Evolutionary conservation across 1,139 yeast genomes (phyloP), one percentile per base, ranked within the genome.

Genomic region (Pichia sp.): DNA sequence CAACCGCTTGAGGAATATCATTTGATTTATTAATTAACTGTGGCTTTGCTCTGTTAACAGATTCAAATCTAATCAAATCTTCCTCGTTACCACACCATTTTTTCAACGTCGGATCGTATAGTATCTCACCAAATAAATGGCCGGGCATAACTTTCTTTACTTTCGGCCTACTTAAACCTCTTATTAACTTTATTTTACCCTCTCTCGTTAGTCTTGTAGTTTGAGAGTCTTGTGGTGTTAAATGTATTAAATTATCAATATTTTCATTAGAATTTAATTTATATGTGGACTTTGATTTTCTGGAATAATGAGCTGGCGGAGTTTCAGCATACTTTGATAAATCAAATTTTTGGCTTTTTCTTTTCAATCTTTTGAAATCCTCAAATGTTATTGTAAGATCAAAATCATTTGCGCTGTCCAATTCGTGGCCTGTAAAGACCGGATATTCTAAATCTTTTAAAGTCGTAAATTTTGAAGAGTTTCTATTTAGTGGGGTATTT

Each of bases 81-180:
- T 73, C 73, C 45, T 78, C 82, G 57, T 79, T 79, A 1, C 85
- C 85, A 57, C 75, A 80, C 85, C 85, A 80, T 46, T 67, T 68
- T 60, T 69, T 69, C 40, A 68, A 66, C n/a, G 64, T 63, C 1
- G 79, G 73, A 56, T 79, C 78, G 55, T 71, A 79, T 44, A 67
- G 68, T 79, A 79, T 77, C 38, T 62, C 62, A 1, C 72, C 72
- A 42, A 58, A 60, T 26, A 59, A 48, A 45, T 58, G 65, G 1
- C 61, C 65, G 5, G 60, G 58, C 40, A 60, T 48, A 6, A 57
- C 57, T 45, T 60, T 60, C 38, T 53, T 55, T 2, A 57, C 47
- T 39, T 53, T 53, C 18, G 54, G 56, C 27, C 52, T 57, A 3
- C 61, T 62, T 46, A 62, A 47, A 0, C 63, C 57, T 23, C 60